Conservation (phyloP, 805 yeast genomes). For the Zygotorulaspora florentina region DNA sequence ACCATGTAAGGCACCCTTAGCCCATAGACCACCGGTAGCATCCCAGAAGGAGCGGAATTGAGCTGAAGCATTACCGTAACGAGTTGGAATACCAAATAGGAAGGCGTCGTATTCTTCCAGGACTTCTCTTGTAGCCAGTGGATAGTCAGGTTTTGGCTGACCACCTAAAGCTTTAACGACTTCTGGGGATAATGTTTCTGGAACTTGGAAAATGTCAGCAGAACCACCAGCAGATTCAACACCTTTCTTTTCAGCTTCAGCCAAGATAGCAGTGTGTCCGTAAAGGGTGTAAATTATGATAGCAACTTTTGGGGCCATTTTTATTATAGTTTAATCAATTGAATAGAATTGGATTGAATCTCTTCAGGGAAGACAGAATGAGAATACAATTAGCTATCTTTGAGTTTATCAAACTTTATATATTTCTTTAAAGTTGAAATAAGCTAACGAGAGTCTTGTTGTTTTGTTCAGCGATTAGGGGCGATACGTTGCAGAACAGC, state of each 20-base stretch:
- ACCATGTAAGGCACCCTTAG: slow-evolving; percentile 63
- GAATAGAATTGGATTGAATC: not conserved
- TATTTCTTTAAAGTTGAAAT: not conserved
- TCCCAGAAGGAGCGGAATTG: slow-evolving; percentile 78
- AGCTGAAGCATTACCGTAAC: slow-evolving; percentile 78
- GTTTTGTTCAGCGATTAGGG: not conserved
- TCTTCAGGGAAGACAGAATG: not conserved
- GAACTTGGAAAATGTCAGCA: slow-evolving; percentile 73
- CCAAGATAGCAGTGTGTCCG: slow-evolving; percentile 69
- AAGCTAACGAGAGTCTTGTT: too few relatives aligned
- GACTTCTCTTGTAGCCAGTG: slow-evolving; percentile 58
- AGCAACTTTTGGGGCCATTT: slow-evolving; percentile 47
- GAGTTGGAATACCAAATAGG: slow-evolving; percentile 81
- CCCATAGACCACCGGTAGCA: slow-evolving; percentile 77
- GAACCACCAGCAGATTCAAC: slow-evolving; percentile 63
- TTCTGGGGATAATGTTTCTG: slow-evolving; percentile 68
- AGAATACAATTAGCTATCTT: not conserved
- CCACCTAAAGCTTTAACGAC: slow-evolving; percentile 59
- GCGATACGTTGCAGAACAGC: not conserved
- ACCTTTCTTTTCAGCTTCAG: slow-evolving; percentile 66
- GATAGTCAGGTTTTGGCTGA: slow-evolving; percentile 58
- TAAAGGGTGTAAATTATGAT: slow-evolving; percentile 77
- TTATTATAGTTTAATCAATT: not conserved
- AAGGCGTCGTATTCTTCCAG: slow-evolving; percentile 70
- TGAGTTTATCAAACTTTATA: not conserved